Conservation (phyloP, 805 yeast species). For the Yarrowia sp. region DNA sequence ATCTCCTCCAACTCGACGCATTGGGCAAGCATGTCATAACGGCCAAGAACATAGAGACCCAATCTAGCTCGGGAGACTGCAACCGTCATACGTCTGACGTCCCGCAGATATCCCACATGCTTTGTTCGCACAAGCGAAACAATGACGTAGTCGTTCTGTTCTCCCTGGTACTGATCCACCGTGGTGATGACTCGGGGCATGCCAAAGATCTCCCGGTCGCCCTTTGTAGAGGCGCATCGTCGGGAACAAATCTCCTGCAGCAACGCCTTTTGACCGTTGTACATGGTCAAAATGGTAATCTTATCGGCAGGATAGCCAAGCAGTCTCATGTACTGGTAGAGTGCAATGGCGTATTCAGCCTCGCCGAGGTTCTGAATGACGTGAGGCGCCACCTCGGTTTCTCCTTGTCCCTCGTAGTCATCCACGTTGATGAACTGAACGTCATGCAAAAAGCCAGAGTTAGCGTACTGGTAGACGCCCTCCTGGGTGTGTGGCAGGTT, state of each 20-base stretch:
- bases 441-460: constrained; percentile 52
- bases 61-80: constrained; percentile 49
- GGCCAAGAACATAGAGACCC: constrained; percentile 51
- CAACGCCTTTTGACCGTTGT: constrained; percentile 54
- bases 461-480: constrained; percentile 43
- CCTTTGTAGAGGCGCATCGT: constrained; percentile 45
- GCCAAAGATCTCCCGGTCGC: constrained; percentile 44
- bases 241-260: constrained; percentile 53
- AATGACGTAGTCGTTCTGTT: constrained; percentile 49
- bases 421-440: constrained; percentile 51
- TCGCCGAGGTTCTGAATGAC: constrained; percentile 55
- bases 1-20: constrained; percentile 40
- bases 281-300: constrained; percentile 55
- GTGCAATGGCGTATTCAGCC: constrained; percentile 57
- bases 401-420: constrained; percentile 48
- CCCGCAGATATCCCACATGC: constrained; percentile 45
- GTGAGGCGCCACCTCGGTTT: constrained; percentile 46
- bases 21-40: constrained; percentile 41
- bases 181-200: constrained; percentile 47
- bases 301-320: constrained; percentile 53
- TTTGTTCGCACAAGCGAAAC: constrained; percentile 52
- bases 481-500: constrained; percentile 21
- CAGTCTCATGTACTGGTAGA: constrained; percentile 57
- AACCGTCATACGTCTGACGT: constrained; percentile 44
- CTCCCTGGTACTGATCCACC: constrained; percentile 48